A percentile compares a stretch with the other conserved stretches of the same genome.
Evolutionary conservation across 2,329 filamentous ascomycete genomes (phyloP).

Genomic region (Neofusicoccum kwambonambiense): DNA sequence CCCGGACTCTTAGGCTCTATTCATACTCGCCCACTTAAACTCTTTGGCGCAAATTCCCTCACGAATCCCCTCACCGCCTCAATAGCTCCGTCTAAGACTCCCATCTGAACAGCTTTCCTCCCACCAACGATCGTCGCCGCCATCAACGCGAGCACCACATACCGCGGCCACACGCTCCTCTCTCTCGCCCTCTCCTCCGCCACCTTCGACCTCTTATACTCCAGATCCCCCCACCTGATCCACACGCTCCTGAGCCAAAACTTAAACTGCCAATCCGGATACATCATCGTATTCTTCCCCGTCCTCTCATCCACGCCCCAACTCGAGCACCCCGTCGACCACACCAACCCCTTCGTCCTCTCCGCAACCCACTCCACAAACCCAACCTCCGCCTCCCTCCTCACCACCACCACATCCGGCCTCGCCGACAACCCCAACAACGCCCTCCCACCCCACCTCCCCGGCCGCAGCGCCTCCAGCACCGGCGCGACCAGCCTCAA

Average conservation of each 20-base stretch:
- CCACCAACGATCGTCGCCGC: not conserved
- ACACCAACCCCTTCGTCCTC: conserved; percentile 47
- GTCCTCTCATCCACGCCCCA: conserved; percentile 52
- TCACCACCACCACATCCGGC: conserved; percentile 37
- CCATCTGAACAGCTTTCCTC: not conserved
- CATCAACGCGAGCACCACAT: not conserved
- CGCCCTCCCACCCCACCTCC: not conserved
- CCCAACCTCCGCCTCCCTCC: conserved; percentile 32
- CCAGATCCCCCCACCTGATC: conserved; percentile 40
- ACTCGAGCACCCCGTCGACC: conserved; percentile 51
- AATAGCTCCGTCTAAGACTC: not conserved
- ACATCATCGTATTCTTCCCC: conserved; percentile 52
- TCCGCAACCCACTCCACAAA: conserved; percentile 43
- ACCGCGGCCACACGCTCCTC: not conserved
- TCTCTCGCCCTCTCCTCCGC: conserved; percentile 18
- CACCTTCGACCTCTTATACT: conserved; percentile 28
- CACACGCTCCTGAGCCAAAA: conserved; percentile 52
- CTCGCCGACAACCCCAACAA: not conserved
- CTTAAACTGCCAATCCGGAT: conserved; percentile 52
- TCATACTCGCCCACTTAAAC: no score
- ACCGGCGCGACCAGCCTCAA: conserved; percentile 45
- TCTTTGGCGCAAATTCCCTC: no score
- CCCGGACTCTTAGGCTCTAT: no score
- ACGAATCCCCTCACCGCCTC: no score
- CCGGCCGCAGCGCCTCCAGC: conserved; percentile 28